A percentile compares a stretch with the other conserved stretches of the same genome.
Conservation (phyloP, 805 yeast species). For the Ogataea dorogensis region DNA sequence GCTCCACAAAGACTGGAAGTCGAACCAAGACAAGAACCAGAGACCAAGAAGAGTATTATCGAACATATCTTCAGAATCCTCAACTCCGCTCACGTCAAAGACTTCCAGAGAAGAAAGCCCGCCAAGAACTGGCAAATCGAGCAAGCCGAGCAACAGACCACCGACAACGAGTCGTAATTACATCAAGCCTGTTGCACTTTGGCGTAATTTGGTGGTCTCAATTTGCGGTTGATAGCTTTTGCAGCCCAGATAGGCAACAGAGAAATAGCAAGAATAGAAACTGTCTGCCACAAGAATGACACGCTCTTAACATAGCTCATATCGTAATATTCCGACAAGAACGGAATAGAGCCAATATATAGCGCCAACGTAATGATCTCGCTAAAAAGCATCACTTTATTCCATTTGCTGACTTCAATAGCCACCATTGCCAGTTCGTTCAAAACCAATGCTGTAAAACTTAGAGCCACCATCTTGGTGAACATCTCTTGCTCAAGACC, state of each 20-base stretch:
- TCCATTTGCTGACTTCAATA: constrained; percentile 91
- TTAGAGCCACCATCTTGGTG: constrained; percentile 76
- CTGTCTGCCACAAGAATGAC: constrained; percentile 66
- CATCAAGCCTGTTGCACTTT: constrained; percentile 79
- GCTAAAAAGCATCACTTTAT: constrained; percentile 66
- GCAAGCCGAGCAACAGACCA: constrained; percentile 19
- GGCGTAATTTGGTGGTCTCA: constrained; percentile 95
- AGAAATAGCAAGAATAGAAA: constrained; percentile 63
- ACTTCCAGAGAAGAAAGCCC: constrained; percentile 67
- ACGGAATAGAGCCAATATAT: constrained; percentile 76
- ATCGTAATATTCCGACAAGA: constrained; percentile 84
- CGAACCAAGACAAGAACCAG: neutral
- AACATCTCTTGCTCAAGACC: constrained; percentile 57
- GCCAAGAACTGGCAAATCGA: constrained; percentile 31
- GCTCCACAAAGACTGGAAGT: neutral
- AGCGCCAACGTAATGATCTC: constrained; percentile 67
- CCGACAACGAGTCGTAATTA: constrained; percentile 30
- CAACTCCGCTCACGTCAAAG: constrained; percentile 78
- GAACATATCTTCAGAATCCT: constrained; percentile 51
- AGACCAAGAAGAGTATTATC: constrained; percentile 30
- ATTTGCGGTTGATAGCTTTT: constrained; percentile 66
- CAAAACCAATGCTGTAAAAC: constrained; percentile 74
- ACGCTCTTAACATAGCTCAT: constrained; percentile 57
- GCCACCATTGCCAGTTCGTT: constrained; percentile 95
- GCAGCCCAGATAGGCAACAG: constrained; percentile 88